phyloP scores from a whole-genome alignment of 768 basidiomycete genomes.

The Agrocybe pediades region DNA sequence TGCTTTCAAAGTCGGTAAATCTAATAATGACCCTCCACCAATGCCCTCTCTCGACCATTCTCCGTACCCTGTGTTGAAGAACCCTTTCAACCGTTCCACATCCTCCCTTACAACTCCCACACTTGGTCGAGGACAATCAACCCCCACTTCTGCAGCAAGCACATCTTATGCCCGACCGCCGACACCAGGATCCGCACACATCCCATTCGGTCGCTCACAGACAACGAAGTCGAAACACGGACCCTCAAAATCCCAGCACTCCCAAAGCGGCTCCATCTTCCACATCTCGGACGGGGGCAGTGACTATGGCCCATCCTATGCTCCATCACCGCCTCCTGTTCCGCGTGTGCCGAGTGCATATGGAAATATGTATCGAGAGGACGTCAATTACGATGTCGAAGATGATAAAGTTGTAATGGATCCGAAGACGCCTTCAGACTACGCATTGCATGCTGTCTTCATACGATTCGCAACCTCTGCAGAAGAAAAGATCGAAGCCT shows the following conservation, averaged over 20 bases:
- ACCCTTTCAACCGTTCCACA: slow-evolving; percentile 81
- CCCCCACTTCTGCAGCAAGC: slow-evolving; percentile 45
- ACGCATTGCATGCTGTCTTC: slow-evolving; percentile 86
- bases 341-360: slow-evolving; percentile 73
- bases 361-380: slow-evolving; percentile 47
- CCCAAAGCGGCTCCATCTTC: slow-evolving; percentile 74
- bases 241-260: slow-evolving; percentile 73
- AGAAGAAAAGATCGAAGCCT: slow-evolving; percentile 77
- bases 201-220: slow-evolving; percentile 44
- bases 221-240: slow-evolving; percentile 56
- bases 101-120: slow-evolving; percentile 67
- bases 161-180: slow-evolving; percentile 61
- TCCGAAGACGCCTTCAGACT: slow-evolving; percentile 84
- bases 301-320: slow-evolving; percentile 57
- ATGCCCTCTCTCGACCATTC: slow-evolving; percentile 71
- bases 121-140: slow-evolving; percentile 32
- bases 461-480: slow-evolving; percentile 82
- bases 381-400: slow-evolving; percentile 55
- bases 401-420: slow-evolving; percentile 72
- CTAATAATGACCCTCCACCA: slow-evolving; percentile 67
- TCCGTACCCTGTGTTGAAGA: slow-evolving; percentile 71
- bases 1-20: slow-evolving; percentile 77
- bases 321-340: slow-evolving; percentile 75
- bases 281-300: slow-evolving; percentile 73
- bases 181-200: slow-evolving; percentile 31